Percentiles rank a stretch among this genome's conserved stretches.
phyloP scores from a whole-genome alignment of 1,284 basidiomycete species.

The Ganoderma resinaceum region DNA sequence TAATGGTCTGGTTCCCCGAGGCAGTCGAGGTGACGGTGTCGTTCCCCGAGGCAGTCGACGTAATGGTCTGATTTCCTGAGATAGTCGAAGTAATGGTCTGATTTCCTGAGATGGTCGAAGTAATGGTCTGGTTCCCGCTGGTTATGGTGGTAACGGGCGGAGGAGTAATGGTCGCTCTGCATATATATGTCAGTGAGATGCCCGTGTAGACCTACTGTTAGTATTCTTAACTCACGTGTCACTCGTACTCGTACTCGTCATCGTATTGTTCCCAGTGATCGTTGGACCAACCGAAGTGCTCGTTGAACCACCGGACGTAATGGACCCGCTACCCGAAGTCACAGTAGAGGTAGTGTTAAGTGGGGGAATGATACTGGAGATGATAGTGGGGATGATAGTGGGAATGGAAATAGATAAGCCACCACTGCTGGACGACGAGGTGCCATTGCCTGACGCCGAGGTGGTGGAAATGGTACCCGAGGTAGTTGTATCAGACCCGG shows the following conservation, averaged over 20 bases:
- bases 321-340: neutral
- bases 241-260: slow-evolving; percentile 15
- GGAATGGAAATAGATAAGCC: neutral
- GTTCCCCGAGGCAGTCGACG: too few species aligned
- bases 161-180: slow-evolving; percentile 19
- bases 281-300: slow-evolving; percentile 9
- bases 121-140: slow-evolving; percentile 14
- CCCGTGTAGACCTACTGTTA: neutral
- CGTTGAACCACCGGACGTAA: neutral
- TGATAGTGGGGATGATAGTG: neutral
- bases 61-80: neutral
- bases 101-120: slow-evolving; percentile 9
- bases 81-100: slow-evolving; percentile 7
- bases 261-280: slow-evolving; percentile 10
- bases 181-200: slow-evolving; percentile 9
- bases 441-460: neutral
- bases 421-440: neutral
- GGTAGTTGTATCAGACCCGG: neutral
- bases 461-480: neutral
- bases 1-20: slow-evolving; percentile 11
- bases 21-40: slow-evolving; percentile 4
- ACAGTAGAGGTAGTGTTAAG: neutral
- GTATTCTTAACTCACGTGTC: slow-evolving; percentile 16
- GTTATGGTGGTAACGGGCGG: slow-evolving; percentile 13
- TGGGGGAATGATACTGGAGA: neutral